Evolutionary conservation across 805 yeast genomes (phyloP), one percentile per base, ranked within the genome.

Genomic region (Myxozyma neotropica): DNA sequence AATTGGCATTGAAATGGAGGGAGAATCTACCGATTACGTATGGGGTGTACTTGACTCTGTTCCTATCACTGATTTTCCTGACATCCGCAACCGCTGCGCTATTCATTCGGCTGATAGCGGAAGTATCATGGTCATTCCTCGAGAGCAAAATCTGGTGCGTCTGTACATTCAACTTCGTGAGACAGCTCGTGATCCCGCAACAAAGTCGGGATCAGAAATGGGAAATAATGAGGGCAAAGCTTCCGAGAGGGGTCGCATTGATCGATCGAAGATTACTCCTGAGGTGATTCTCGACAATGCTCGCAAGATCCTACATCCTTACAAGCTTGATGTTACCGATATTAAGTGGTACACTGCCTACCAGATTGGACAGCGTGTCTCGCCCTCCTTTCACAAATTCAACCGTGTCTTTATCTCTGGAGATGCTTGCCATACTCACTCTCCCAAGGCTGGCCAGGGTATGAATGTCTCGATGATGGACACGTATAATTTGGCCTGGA

Each of bases 1-100:
- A 55, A 58, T 73, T 43, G 74, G 70, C 15, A 63, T 71, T 38
- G 69, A 69, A 51, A 70, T 73, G 74, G 69, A 69, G 27, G 76
- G 76, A 29, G 77, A 74, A 49, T 60, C 72, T 12, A 71, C 77
- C 21, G 76, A 73, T 63, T 69, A 61, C 42, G 69, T 72, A 17
- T 74, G 77, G 77, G 77, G 75, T 21, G 77, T 74, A 17, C 57
- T 74, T 46, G 77, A 74, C 57, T 68, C 72, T 47, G 75, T 71
- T 29, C 74, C 74, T 17, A 48, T 69, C 26, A 74, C 76, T 3
- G 67, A 74, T 53, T 74, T 73, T 64, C 77, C 77, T 2, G 77
- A 74, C 66, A 70, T 74, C 55, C 61, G 76, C 52, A 65, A 63
- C 35, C 66, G 74, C 15, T 68, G 72, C 58, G 76, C 74, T 15